Evolutionary conservation across 495 filamentous ascomycete species (phyloP).

Genomic region (Schizothecium vesticola): DNA sequence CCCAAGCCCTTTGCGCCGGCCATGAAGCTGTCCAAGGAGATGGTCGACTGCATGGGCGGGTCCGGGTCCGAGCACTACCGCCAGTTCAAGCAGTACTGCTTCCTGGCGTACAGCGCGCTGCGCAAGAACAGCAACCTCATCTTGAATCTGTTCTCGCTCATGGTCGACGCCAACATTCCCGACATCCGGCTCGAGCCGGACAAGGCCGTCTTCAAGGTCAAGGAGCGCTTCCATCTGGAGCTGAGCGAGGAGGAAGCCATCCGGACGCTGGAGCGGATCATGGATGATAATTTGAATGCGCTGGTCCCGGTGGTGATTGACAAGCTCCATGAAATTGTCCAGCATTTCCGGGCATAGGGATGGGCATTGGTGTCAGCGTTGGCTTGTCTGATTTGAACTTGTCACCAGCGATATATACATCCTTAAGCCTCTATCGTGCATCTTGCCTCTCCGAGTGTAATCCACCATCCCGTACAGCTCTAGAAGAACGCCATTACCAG

Average conservation of each 20-base stretch:
- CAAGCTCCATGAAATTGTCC: constrained; percentile 86
- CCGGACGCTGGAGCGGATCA: constrained; percentile 75
- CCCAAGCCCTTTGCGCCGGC: constrained; percentile 95
- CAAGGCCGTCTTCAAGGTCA: constrained; percentile 88
- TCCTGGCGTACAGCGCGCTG: constrained; percentile 87
- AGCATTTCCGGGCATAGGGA: constrained; percentile 73
- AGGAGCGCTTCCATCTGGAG: constrained; percentile 88
- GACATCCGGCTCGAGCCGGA: constrained; percentile 90
- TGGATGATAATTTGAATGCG: constrained; percentile 81
- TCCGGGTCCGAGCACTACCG: constrained; percentile 69
- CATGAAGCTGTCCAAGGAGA: constrained; percentile 96
- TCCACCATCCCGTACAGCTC: background rate
- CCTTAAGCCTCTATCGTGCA: background rate
- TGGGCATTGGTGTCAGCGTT: background rate
- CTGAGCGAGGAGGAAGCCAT: constrained; percentile 92
- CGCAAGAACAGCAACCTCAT: constrained; percentile 86
- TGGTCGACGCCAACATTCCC: constrained; percentile 95
- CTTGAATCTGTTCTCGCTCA: constrained; percentile 92
- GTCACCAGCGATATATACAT: background rate
- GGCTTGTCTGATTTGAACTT: background rate
- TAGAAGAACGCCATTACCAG: no score
- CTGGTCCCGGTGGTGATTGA: constrained; percentile 93
- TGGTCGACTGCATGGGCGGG: constrained; percentile 98
- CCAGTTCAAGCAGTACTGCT: constrained; percentile 90
- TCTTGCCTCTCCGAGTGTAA: background rate